Evolutionary conservation across 805 yeast genomes (phyloP).

Genomic region (Saccharomycopsis sp.): DNA sequence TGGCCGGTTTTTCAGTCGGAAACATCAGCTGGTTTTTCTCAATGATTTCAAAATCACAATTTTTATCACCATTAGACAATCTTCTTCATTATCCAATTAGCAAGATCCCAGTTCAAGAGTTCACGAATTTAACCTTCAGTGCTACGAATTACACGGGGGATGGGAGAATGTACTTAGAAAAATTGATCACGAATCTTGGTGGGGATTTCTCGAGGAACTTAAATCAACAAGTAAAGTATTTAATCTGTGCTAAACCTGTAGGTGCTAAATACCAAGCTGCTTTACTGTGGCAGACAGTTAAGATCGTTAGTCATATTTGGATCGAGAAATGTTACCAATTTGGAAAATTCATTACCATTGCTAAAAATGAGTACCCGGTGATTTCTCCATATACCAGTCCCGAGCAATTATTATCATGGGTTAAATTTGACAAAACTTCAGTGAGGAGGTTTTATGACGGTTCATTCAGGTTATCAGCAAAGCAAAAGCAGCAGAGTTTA

Average conservation of each 20-base stretch:
- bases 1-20: conserved; percentile 43
- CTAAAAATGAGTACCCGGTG: conserved; percentile 44
- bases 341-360: conserved; percentile 54
- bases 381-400: conserved; percentile 33
- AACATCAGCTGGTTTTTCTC: conserved; percentile 71
- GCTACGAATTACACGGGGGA: conserved; percentile 83
- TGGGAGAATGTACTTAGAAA: conserved; percentile 65
- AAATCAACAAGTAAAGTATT: conserved; percentile 59
- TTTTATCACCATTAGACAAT: conserved; percentile 47
- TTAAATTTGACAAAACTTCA: conserved; percentile 6
- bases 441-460: conserved; percentile 17
- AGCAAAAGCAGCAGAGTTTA: no score
- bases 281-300: conserved; percentile 47
- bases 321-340: conserved; percentile 70
- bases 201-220: conserved; percentile 66
- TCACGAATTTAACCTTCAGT: conserved; percentile 50
- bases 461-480: neutral
- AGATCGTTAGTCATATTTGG: conserved; percentile 78
- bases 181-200: conserved; percentile 60
- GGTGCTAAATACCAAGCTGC: conserved; percentile 81
- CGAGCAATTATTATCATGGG: conserved; percentile 22
- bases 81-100: conserved; percentile 66
- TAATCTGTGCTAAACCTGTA: conserved; percentile 56
- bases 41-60: conserved; percentile 48
- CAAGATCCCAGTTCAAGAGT: conserved; percentile 42